Base-by-base conservation (phyloP, 768 basidiomycete genomes). In the Cubamyces lactineus region DNA sequence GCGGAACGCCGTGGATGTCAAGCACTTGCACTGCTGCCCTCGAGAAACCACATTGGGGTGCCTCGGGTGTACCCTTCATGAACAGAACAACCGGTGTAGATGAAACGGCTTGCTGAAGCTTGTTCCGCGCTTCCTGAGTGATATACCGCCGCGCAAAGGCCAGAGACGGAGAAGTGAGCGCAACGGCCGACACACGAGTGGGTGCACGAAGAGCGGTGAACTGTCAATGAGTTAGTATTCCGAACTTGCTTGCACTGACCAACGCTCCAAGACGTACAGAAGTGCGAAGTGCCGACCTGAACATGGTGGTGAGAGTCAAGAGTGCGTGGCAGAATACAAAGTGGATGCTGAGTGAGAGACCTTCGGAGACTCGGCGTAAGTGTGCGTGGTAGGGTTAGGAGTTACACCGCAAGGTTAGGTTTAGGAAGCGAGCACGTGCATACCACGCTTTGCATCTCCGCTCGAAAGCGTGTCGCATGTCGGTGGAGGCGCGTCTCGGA, bases 41-140 rank as follows among this genome's bases (percentile, higher is more conserved):
- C 17, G 95, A 97, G 83, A 98, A 99, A 13, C 96, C 96, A 63
- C 96, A 98, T 69, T 94, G 87, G 1, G 96, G 96, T 6, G 80
- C 72, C 23, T 86, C 81, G 0, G 92, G 94, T 16, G 90, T 94
- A 11, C 97, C 97, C 73, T 99, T 99, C 96, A 99, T 98, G 79
- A 99, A 98, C 5, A 98, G 79, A 1, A 99, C 97, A 6, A 98
- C 83, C 0, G 95, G 95, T 46, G 84, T 85, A 1, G 82, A 77
- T 8, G 81, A 76, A 26, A 98, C 83, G 2, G 95, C 94, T 67
- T 85, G 74, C 71, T 90, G 83, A n/a, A 93, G 85, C 68, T 82
- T 77, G 12, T 79, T 67, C 21, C 88, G 84, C 5, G 83, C 78
- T 61, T 91, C 84, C 34, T 86, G 80, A 4, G 86, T 84, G 49